Base-by-base conservation (phyloP, 345 rosid species). In the Cardamine chenopodiifolia region DNA sequence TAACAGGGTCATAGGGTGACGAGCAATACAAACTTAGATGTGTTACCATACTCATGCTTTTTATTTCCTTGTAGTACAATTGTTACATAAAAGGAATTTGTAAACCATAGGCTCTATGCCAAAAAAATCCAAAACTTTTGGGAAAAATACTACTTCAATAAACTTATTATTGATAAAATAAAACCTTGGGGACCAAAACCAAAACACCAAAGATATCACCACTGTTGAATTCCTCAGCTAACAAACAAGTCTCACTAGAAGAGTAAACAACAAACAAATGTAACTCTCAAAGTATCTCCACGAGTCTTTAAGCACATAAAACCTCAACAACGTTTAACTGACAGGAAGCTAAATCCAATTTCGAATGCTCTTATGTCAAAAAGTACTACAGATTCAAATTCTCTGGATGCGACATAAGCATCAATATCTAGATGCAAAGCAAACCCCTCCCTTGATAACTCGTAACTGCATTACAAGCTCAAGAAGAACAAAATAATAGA, bases 51-150 rank as follows among this genome's bases (percentile, higher is more conserved):
- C 76, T 53, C 61, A 6, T 15, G 18, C n/a, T 49, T 62, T 52
- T 50, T 0, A 50, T 64, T 70, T 31, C n/a, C 66, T 59, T 59
- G 66, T 32, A 39, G 23, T 45, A 47, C 66, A 70, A 70, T 66
- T 58, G 57, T 55, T n/a, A 73, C 65, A 44, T 32, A 55, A 45
- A 45, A 23, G 29, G 17, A 55, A 44, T 31, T 4, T 47, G 7
- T 4, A 65, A 58, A 23, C 22, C 58, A 72, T 19, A 54, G 13
- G 17, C 37, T 10, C 37, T 4, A 29, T 42, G 26, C 62, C 68
- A 35, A 56, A 32, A 34, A 45, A 2, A 55, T 23, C 57, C 48
- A 12, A 23, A 57, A 49, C 47, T 59, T 34, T 39, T 37, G 3
- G 72, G 60, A 17, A 55, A 42, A 22, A 32, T 34, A 47, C 23